Percentiles rank a stretch among this genome's conserved stretches.
phyloP scores from a whole-genome alignment of 805 yeast species.

The Barnettozyma populi region DNA sequence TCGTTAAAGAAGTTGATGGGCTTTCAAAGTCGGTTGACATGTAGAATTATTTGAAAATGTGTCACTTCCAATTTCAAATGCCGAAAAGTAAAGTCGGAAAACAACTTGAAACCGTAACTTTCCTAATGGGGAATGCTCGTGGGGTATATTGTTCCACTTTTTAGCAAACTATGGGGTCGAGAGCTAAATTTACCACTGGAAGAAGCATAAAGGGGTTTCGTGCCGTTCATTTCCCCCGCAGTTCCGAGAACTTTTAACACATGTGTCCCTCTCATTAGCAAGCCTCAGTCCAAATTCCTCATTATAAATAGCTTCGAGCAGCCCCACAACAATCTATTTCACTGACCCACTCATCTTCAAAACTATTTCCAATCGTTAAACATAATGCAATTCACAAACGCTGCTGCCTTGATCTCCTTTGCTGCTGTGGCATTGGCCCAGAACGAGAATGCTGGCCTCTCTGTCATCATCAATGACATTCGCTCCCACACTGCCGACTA shows the following conservation, averaged over 20 bases:
- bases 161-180: not conserved
- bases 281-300: not conserved
- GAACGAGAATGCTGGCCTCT: slow-evolving; percentile 1
- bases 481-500: slow-evolving; percentile 17
- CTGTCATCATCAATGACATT: slow-evolving; percentile 15
- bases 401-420: slow-evolving; percentile 4
- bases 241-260: not conserved
- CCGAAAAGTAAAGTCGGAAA: not conserved
- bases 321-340: not conserved
- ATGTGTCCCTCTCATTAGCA: not conserved
- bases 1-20: too few relatives aligned
- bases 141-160: not conserved
- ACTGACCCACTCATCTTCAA: not conserved
- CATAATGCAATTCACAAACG: slow-evolving; percentile 7
- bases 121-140: not conserved
- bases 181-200: not conserved
- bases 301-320: not conserved
- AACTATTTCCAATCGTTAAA: not conserved
- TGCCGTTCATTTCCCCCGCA: not conserved
- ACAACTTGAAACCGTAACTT: not conserved
- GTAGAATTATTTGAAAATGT: not conserved
- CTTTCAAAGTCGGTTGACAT: too few relatives aligned
- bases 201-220: not conserved
- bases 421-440: slow-evolving; percentile 7
- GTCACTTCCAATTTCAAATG: not conserved